Evolutionary conservation across 2,329 filamentous ascomycete genomes (phyloP).

Genomic region (Stenocarpella maydis): DNA sequence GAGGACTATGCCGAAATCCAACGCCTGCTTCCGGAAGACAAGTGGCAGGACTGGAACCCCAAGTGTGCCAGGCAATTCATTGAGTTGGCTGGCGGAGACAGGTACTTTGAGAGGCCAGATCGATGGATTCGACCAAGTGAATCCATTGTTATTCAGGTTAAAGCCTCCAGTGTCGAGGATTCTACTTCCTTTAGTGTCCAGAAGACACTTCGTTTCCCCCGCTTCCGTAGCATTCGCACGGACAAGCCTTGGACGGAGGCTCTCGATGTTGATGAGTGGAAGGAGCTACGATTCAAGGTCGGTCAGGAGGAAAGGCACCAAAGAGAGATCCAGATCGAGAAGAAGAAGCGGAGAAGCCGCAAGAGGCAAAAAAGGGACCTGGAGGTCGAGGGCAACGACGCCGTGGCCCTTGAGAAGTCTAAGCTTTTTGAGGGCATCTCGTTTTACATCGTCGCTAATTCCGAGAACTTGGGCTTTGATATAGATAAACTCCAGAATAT

Average conservation of each 20-base stretch:
- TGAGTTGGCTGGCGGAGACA: conserved; percentile 80
- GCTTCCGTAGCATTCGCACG: conserved; percentile 82
- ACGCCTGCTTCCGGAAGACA: conserved; percentile 81
- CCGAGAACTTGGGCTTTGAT: conserved; percentile 74
- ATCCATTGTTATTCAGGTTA: conserved; percentile 87
- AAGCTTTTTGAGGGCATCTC: conserved; percentile 77
- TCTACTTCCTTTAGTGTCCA: conserved; percentile 82
- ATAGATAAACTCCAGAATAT: conserved; percentile 83
- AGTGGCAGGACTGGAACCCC: conserved; percentile 87
- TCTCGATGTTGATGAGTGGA: conserved; percentile 80
- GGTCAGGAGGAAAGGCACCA: conserved; percentile 78
- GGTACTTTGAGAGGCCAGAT: conserved; percentile 77
- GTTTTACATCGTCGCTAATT: conserved; percentile 87
- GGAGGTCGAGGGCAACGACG: conserved; percentile 70
- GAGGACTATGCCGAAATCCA: conserved; percentile 85
- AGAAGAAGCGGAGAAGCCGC: conserved; percentile 60
- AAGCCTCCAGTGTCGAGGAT: conserved; percentile 79
- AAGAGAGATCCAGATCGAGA: conserved; percentile 77
- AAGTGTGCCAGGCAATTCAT: conserved; percentile 81
- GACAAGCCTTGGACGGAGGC: conserved; percentile 87
- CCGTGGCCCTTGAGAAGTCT: conserved; percentile 52
- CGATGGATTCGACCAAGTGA: conserved; percentile 92
- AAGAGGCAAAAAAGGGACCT: conserved; percentile 75
- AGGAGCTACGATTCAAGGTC: conserved; percentile 71
- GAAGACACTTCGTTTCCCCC: conserved; percentile 86